Evolutionary conservation across 2,329 filamentous ascomycete genomes (phyloP), one percentile per base, ranked within the genome.

Genomic region (Gaeumannomyces sp.): DNA sequence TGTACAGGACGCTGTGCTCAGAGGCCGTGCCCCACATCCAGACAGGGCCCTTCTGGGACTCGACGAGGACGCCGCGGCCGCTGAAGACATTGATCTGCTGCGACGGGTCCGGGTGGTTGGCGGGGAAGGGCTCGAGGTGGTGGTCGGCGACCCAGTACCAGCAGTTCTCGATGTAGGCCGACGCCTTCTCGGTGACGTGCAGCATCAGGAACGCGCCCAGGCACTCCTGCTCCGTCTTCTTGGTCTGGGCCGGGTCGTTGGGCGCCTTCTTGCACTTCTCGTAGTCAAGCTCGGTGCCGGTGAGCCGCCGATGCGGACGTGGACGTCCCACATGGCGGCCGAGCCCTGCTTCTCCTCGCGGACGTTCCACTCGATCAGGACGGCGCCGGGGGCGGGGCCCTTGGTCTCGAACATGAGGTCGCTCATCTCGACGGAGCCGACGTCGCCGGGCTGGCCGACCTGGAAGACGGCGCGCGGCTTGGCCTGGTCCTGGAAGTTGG

Each of bases 71-170:
- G 71, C 92, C 93, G 67, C 93, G 91, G 61, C 92, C 92, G 74
- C 91, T 96, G 85, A 90, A 97, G 72, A 97, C 87, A 78, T 91
- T 89, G 75, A 95, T 89, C 76, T 95, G 90, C 29, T 66, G 69
- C 62, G 71, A 70, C 25, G 31, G 56, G 62, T 64, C 62, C 19
- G 62, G 62, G 62, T 64, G 13, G 73, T 89, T 86, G 73, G 89
- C 85, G 72, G 89, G 88, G 11, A 76, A 68, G 16, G 87, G 83
- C 74, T 97, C 93, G 29, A 97, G 88, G 73, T 96, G 91, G 80
- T 97, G 93, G 75, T 97, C 93, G 3, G 93, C 87, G 60, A 92
- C 89, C 92, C 93, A 96, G 76, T 91, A 89, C 91, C 92, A 96
- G 60, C 83, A 87, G 79, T 96, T 96, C 80, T 97, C 93, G 59